Evolutionary conservation across 23 red algal species (phyloP).

Genomic region (Gracilaria gracilis): DNA sequence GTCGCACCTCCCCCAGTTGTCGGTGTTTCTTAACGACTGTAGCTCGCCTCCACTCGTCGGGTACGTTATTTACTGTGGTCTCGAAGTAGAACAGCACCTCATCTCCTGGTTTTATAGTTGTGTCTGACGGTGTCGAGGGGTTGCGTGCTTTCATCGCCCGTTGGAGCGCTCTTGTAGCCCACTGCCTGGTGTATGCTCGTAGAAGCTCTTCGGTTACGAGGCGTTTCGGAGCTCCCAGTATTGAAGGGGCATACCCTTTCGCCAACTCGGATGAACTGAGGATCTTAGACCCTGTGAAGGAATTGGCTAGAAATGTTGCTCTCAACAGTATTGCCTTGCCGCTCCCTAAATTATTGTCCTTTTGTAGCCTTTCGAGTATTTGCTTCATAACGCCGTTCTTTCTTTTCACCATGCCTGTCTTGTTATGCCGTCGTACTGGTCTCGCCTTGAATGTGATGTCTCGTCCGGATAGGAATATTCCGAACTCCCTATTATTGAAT

Average conservation of each 20-base stretch:
- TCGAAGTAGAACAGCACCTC: neutral
- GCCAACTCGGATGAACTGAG: constrained; percentile 36
- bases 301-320: constrained; percentile 29
- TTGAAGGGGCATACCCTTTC: constrained; percentile 12
- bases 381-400: too few species aligned
- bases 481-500: neutral
- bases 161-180: constrained; percentile 26
- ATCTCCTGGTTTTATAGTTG: neutral
- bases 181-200: constrained; percentile 4
- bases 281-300: constrained; percentile 31
- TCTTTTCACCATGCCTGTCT: constrained; percentile 45
- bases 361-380: constrained; percentile 8
- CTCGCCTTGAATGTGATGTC: constrained; percentile 23
- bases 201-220: constrained; percentile 15
- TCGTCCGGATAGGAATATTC: neutral
- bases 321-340: neutral
- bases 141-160: neutral
- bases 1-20: neutral
- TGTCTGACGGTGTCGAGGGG: neutral
- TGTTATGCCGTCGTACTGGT: constrained; percentile 39
- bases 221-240: neutral
- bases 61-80: neutral
- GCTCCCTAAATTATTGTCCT: neutral
- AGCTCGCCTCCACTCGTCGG: neutral
- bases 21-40: neutral